Evolutionary conservation across 208 protist species (phyloP).

Genomic region (Leishmania gerbilli): DNA sequence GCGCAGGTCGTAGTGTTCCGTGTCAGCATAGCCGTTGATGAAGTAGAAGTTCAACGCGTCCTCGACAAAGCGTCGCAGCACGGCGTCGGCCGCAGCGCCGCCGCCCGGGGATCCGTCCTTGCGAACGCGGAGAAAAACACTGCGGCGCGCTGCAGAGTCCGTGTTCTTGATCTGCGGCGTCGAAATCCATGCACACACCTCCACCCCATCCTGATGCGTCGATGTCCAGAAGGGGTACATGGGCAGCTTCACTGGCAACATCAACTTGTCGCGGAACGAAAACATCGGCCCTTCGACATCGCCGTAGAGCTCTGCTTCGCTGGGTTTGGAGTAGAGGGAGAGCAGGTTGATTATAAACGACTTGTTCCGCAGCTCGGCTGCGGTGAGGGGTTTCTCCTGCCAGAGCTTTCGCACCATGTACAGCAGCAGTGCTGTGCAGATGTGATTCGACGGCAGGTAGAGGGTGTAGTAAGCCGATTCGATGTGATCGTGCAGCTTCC

Average conservation of each 20-base stretch:
- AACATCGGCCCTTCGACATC: neutral
- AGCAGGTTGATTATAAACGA: constrained; percentile 28
- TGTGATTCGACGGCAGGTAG: constrained; percentile 4
- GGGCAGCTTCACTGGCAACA: constrained; percentile 33
- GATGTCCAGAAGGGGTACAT: constrained; percentile 31
- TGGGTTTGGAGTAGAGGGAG: constrained; percentile 7
- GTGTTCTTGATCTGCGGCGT: constrained; percentile 4
- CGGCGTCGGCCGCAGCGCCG: constrained; percentile 15
- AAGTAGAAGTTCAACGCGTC: constrained; percentile 31
- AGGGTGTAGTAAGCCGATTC: neutral
- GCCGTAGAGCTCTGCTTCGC: neutral
- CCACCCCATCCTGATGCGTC: constrained; percentile 16
- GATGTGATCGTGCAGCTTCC: constrained; percentile 19
- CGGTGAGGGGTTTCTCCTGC: constrained; percentile 22
- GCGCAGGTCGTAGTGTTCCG: constrained; percentile 6
- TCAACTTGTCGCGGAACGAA: constrained; percentile 8
- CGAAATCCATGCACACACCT: constrained; percentile 30
- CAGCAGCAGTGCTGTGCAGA: constrained; percentile 13
- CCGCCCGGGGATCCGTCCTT: neutral
- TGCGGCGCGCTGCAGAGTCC: constrained; percentile 7
- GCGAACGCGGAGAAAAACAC: constrained; percentile 20
- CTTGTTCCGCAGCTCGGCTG: constrained; percentile 21
- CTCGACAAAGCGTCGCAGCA: constrained; percentile 27
- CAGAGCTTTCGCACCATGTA: constrained; percentile 30
- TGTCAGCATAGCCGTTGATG: constrained; percentile 16